Conservation (phyloP, 1,284 basidiomycete genomes). For the Trametes versicolor region DNA sequence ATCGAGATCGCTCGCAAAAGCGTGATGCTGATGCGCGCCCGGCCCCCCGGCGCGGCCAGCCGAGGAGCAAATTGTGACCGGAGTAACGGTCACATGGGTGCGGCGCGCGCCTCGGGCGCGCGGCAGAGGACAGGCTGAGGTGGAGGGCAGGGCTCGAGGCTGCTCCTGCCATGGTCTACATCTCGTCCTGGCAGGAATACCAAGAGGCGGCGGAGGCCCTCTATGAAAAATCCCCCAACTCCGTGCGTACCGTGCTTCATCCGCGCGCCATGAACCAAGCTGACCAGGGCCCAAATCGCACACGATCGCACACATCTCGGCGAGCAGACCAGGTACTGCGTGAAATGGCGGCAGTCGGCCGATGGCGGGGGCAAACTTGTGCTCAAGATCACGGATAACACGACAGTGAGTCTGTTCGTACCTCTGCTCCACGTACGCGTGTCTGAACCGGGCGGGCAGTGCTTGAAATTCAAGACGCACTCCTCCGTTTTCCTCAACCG, state of each 20-base stretch:
- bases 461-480: slow-evolving; percentile 93
- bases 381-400: slow-evolving; percentile 91
- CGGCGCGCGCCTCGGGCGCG: slow-evolving; percentile 2
- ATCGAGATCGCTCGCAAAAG: slow-evolving; percentile 11
- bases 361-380: slow-evolving; percentile 73
- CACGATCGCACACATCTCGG: slow-evolving; percentile 9
- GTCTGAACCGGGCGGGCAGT: slow-evolving; percentile 56
- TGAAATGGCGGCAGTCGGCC: slow-evolving; percentile 87
- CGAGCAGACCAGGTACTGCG: slow-evolving; percentile 81
- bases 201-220: slow-evolving; percentile 87
- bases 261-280: background rate
- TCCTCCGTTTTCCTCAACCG: slow-evolving; percentile 94
- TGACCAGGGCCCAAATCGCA: slow-evolving; percentile 21
- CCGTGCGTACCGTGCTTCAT: slow-evolving; percentile 56
- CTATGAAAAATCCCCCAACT: slow-evolving; percentile 80
- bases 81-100: background rate
- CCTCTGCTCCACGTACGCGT: background rate
- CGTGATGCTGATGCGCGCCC: slow-evolving; percentile 11
- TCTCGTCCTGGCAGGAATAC: slow-evolving; percentile 85
- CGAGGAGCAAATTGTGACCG: background rate
- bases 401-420: slow-evolving; percentile 65
- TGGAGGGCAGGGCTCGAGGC: slow-evolving; percentile 27
- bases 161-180: slow-evolving; percentile 69
- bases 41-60: slow-evolving; percentile 4
- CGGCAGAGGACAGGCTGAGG: slow-evolving; percentile 6